Evolutionary conservation across 2,329 filamentous ascomycete genomes (phyloP).

Genomic region (Onygena corvina): DNA sequence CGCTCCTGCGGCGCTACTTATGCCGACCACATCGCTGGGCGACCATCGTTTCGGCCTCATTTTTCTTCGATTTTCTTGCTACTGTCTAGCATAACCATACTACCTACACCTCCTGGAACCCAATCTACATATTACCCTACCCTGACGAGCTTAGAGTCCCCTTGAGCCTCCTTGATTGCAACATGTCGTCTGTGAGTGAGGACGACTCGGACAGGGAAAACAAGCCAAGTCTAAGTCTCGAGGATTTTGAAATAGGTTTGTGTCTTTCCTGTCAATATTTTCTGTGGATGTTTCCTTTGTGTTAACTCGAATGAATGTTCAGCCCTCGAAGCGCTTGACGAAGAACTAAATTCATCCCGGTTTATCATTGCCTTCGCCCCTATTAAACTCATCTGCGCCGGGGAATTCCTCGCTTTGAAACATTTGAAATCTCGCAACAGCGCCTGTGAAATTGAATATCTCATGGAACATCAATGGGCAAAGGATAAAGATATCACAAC

Average conservation of each 20-base stretch:
- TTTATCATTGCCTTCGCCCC: constrained; percentile 26
- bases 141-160: not conserved
- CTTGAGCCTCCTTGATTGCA: not conserved
- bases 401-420: constrained; percentile 24
- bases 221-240: not conserved
- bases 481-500: constrained; percentile 24
- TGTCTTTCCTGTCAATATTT: not conserved
- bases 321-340: constrained; percentile 24
- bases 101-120: not conserved
- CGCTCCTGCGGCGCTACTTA: not conserved
- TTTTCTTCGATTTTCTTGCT: not conserved
- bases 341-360: constrained; percentile 22
- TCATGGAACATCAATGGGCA: constrained; percentile 26
- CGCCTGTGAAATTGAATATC: constrained; percentile 25
- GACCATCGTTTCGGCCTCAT: too few relatives aligned
- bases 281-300: not conserved
- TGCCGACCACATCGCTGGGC: too few relatives aligned
- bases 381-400: constrained; percentile 23
- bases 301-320: not conserved
- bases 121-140: not conserved
- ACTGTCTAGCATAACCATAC: constrained; percentile 1
- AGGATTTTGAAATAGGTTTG: constrained; percentile 3
- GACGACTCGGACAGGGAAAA: not conserved
- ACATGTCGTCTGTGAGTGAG: not conserved
- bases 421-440: constrained; percentile 24